Conservation (phyloP, 1,284 basidiomycete genomes). For the Trichosporon ovoides region DNA sequence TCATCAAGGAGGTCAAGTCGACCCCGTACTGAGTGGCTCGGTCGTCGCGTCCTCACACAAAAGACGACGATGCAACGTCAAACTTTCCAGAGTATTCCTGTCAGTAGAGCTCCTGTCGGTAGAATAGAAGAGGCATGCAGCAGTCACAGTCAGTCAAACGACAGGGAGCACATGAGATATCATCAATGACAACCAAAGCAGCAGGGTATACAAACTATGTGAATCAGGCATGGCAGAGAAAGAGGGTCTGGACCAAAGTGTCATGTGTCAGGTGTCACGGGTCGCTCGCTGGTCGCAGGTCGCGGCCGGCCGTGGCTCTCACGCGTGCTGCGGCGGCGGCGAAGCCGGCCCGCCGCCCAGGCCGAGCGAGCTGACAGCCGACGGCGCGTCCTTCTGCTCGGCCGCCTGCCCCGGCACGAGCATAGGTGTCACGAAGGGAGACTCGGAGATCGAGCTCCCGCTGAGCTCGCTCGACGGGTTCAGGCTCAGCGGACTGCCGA, state of each 20-base stretch:
- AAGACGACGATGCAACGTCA: too few relatives aligned
- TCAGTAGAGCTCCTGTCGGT: background rate
- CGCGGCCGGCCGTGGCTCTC: too few relatives aligned
- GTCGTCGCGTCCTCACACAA: too few relatives aligned
- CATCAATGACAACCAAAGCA: conserved; percentile 3
- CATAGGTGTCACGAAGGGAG: background rate
- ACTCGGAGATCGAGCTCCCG: background rate
- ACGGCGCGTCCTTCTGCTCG: background rate
- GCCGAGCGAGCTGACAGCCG: background rate
- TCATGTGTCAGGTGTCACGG: too few relatives aligned
- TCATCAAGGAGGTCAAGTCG: conserved; percentile 52
- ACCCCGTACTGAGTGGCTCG: conserved; percentile 2
- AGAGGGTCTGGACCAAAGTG: background rate
- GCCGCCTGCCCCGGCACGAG: background rate
- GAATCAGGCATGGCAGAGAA: background rate
- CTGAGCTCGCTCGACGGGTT: background rate
- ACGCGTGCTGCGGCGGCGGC: background rate
- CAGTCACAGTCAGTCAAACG: background rate
- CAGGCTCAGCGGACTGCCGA: background rate
- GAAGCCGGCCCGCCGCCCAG: background rate
- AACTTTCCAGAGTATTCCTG: too few relatives aligned
- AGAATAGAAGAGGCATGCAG: background rate
- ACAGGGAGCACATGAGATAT: conserved; percentile 1
- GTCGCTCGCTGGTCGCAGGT: too few relatives aligned
- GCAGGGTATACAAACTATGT: background rate